phyloP scores from a whole-genome alignment of 75 land plant genomes.

The Selaginella tamariscina region DNA sequence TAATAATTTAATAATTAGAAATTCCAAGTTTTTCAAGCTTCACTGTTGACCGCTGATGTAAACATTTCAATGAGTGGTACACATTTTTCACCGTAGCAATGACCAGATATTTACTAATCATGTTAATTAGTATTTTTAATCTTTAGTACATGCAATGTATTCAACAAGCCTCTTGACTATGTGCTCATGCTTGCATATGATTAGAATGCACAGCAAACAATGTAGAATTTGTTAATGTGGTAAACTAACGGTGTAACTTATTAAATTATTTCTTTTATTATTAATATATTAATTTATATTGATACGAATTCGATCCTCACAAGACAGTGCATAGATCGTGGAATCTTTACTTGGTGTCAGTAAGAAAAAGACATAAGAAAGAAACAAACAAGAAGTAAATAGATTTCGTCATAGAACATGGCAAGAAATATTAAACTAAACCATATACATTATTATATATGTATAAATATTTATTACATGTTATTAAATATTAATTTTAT shows the following conservation, averaged over 20 bases:
- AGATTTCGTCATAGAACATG: too few species aligned
- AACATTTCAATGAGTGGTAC: too few species aligned
- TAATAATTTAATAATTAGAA: too few species aligned
- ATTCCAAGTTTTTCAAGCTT: too few species aligned
- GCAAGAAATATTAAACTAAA: too few species aligned
- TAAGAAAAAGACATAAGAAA: background rate
- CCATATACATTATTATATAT: too few species aligned
- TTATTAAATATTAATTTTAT: background rate
- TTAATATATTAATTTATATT: too few species aligned
- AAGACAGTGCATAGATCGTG: too few species aligned
- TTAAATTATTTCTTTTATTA: background rate
- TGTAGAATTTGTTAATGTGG: background rate
- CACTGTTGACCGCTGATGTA: too few species aligned
- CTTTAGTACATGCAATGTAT: background rate
- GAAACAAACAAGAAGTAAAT: background rate
- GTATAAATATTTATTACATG: background rate
- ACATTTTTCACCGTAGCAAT: too few species aligned
- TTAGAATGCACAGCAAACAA: background rate
- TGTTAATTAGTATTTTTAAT: background rate
- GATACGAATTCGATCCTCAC: too few species aligned
- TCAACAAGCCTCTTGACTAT: background rate
- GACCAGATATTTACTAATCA: too few species aligned
- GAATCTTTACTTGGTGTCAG: background rate
- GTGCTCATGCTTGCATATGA: background rate
- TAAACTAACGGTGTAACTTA: background rate